Conservation (phyloP, 1,284 basidiomycete genomes). For the Hemileia vastatrix region DNA sequence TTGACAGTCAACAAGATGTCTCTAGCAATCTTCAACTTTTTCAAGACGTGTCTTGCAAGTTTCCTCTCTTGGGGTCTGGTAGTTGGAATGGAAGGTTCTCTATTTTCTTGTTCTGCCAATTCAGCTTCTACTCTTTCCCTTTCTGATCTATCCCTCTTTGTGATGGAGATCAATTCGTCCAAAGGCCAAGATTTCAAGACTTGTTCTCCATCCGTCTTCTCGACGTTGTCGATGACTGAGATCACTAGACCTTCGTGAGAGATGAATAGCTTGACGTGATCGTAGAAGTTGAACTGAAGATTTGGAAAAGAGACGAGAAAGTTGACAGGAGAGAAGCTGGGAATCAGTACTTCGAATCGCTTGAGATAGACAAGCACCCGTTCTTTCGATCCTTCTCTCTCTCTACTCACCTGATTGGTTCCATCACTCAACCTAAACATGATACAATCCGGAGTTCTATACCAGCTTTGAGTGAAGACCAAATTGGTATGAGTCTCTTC, state of each 20-base stretch:
- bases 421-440: no score
- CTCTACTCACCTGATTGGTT: constrained; percentile 26
- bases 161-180: constrained; percentile 58
- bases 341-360: neutral
- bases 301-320: neutral
- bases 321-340: neutral
- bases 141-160: no score
- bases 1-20: constrained; percentile 19
- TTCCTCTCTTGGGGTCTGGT: constrained; percentile 28
- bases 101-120: constrained; percentile 6
- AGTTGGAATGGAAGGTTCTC: constrained; percentile 16
- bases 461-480: no score
- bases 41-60: constrained; percentile 24
- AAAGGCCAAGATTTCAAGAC: constrained; percentile 68
- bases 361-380: neutral
- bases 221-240: constrained; percentile 81
- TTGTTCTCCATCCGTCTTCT: no score
- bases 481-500: no score
- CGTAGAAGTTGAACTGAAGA: constrained; percentile 99
- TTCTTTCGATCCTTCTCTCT: neutral
- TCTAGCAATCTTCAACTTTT: constrained; percentile 27
- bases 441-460: no score
- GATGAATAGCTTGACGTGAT: constrained; percentile 88
- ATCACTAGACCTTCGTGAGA: constrained; percentile 67
- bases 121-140: constrained; percentile 27